Evolutionary conservation across 148 eudicot genomes (phyloP), one percentile per base, ranked within the genome.

Genomic region (Camellia granthamiana): DNA sequence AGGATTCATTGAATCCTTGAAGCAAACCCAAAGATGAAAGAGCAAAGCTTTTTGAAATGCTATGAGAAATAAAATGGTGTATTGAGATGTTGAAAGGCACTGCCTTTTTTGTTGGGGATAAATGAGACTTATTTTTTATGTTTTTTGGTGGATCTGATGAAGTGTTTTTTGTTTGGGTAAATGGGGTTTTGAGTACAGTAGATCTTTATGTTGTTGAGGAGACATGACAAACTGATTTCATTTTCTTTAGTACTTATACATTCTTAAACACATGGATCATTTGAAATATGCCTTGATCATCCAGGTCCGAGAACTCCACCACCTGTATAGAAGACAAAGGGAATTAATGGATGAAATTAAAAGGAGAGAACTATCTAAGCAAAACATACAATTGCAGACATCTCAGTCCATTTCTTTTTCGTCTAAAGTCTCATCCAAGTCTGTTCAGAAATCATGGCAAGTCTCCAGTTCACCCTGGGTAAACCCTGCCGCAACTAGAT

Each of bases 301-400:
- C 10, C 81, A 89, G 91, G 89, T 89, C 78, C 86, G 72, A 51
- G 88, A 85, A 72, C 83, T 89, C 16, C 91, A 89, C 84, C 79
- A 76, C 18, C 84, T 89, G 16, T 83, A 89, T 78, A 83, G 75
- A 67, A 77, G 85, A 60, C 91, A 89, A 63, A 85, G 84, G 72
- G 88, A 89, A 75, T 69, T 89, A 81, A 87, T 89, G 88, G 77
- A 78, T 55, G 86, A 85, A 80, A 46, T 89, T 18, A 85, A 64
- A 58, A 77, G 75, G 76, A 74, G 82, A 83, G 83, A 83, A 75
- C 49, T 75, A 69, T 19, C 72, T 58, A 49, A 59, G 52, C 82
- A 62, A 66, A 80, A 72, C 42, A 44, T 64, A 55, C 82, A 64
- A 2, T 63, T 81, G 58, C 80, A 65, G 46, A 61, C 59, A 38